Base-by-base conservation (phyloP, 768 basidiomycete genomes). In the Macrolepiota fuliginosa region DNA sequence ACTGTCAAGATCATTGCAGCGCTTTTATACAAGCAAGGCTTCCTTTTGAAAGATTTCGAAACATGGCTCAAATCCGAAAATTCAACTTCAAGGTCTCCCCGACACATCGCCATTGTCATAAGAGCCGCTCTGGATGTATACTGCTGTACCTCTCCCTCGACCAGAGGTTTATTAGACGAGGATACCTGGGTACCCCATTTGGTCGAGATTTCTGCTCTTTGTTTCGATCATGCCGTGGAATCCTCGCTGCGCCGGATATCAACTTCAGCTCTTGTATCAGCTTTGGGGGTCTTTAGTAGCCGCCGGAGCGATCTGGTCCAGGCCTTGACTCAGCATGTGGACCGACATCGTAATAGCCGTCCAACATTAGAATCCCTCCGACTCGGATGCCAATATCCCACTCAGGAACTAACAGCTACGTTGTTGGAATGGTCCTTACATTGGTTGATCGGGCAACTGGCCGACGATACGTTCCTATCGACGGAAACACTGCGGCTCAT, bases 41-140 rank as follows among this genome's bases (percentile, higher is more conserved):
- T 74, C 46, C 65, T 71, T 39, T 49, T 58, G 7, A 64, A 67
- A 4, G 56, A 63, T 2, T 76, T 79, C 49, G 52, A 63, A 1
- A 64, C 72, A 0, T 87, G 86, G 85, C 62, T 85, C 4, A 64
- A 69, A 6, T 71, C 74, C 1, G 69, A 72, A 1, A 62, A 65
- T 25, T 71, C 70, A 24, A 45, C 66, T 4, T 29, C 64, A 29
- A 65, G 69, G 5, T 64, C 72, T 2, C 37, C 69, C 2, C 66
- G 73, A 11, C 67, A 74, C 29, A 68, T 83, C 15, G 68, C 79
- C 22, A 66, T 71, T 0, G 74, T 82, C 9, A 50, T 87, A 5
- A 72, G 76, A 52, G 79, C 82, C 5, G 79, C 82, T 56, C 68
- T 86, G n/a, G 84, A 87, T 32, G 25, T 63, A 62, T 10, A 66